Percentiles rank a stretch among this genome's conserved stretches.
These are phyloP conservation scores for Volvox africanus DNA, from an alignment of 139 green algal genomes.

Conservation along the genomic window DNA sequence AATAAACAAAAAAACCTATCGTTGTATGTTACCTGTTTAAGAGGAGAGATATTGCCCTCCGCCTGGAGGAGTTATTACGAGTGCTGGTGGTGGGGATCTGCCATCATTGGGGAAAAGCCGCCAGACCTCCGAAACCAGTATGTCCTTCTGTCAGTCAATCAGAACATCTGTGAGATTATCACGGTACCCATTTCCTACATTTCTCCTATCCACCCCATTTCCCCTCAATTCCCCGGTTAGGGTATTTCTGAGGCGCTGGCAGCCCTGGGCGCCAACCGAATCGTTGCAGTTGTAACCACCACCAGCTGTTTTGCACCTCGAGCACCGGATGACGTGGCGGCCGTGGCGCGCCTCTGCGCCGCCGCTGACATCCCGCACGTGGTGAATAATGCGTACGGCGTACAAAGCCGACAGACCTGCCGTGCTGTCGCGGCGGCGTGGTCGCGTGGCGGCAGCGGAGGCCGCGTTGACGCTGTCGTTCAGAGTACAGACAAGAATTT, in stretches of 20 bases:
- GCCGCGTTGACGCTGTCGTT: constrained; percentile 93
- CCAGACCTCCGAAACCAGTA: no score
- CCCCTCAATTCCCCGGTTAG: neutral
- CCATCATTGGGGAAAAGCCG: no score
- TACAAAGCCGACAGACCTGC: constrained; percentile 80
- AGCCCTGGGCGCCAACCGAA: constrained; percentile 49
- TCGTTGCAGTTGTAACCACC: constrained; percentile 88
- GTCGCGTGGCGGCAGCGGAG: constrained; percentile 19
- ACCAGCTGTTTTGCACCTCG: constrained; percentile 96
- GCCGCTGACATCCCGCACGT: constrained; percentile 83
- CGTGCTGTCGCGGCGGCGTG: constrained; percentile 47
- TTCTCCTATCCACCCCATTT: no score
- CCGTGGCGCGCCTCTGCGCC: constrained; percentile 84
- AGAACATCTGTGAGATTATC: no score
- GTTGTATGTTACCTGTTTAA: no score
- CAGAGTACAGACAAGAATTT: constrained; percentile 96
- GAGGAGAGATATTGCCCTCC: no score
- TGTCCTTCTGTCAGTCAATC: no score
- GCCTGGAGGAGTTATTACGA: no score
- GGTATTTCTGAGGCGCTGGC: constrained; percentile 39
- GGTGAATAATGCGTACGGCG: constrained; percentile 98
- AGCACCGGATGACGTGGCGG: constrained; percentile 71
- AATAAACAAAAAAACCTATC: no score
- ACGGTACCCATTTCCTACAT: no score
- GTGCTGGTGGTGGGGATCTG: no score